Percentiles rank a stretch among this genome's conserved stretches.
Conservation (phyloP, 495 filamentous ascomycete genomes). For the Darksidea phi region DNA sequence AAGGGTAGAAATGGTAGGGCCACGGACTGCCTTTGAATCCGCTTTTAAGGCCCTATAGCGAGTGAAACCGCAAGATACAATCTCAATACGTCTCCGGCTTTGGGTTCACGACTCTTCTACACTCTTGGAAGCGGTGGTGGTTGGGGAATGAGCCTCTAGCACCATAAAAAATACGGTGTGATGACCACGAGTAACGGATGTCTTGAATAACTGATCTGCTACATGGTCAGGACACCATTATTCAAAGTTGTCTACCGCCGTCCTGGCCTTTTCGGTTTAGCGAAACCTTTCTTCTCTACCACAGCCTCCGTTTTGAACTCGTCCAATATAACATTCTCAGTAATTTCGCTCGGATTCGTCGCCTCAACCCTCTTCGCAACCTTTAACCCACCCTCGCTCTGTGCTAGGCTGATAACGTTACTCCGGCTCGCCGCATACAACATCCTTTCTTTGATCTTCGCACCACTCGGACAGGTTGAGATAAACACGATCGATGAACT, state of each 20-base stretch:
- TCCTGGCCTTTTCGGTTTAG: constrained; percentile 86
- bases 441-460: constrained; percentile 91
- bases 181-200: too few relatives aligned
- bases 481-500: constrained; percentile 79
- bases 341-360: constrained; percentile 74
- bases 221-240: too few relatives aligned
- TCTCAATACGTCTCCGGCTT: too few relatives aligned
- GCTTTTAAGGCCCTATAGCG: too few relatives aligned
- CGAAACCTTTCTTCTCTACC: constrained; percentile 66
- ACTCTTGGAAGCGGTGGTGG: too few relatives aligned
- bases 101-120: too few relatives aligned
- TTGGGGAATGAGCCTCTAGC: too few relatives aligned
- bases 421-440: constrained; percentile 83
- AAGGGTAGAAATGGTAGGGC: too few relatives aligned
- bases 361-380: constrained; percentile 78
- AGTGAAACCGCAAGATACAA: too few relatives aligned
- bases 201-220: too few relatives aligned
- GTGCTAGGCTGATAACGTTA: constrained; percentile 65
- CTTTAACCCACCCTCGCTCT: constrained; percentile 66
- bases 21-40: too few relatives aligned
- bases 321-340: constrained; percentile 63
- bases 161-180: too few relatives aligned
- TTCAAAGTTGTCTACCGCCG: constrained; percentile 39
- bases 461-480: constrained; percentile 81
- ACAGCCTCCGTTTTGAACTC: constrained; percentile 70